These are phyloP conservation scores for Hippophae rhamnoides DNA, from an alignment of 306 rosid species.

Conservation along the genomic window DNA sequence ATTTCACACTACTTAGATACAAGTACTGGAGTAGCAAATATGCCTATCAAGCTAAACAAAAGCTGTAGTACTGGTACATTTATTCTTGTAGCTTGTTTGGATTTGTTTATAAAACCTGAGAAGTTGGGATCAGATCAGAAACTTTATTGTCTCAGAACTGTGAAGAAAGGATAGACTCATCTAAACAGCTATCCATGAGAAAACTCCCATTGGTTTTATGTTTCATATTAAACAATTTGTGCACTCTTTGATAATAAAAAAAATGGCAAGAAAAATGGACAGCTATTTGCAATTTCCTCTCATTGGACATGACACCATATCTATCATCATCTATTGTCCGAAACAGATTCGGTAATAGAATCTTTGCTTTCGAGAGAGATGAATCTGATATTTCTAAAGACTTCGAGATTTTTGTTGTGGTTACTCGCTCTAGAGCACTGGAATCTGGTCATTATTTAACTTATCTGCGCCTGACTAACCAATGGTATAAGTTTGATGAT, in stretches of 20 bases:
- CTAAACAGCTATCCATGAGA: slow-evolving; percentile 71
- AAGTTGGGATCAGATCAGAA: slow-evolving; percentile 96
- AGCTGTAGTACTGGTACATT: slow-evolving; percentile 26
- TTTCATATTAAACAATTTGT: slow-evolving; percentile 77
- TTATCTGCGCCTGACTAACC: slow-evolving; percentile 53
- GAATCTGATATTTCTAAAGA: slow-evolving; percentile 51
- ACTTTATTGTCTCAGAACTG: slow-evolving; percentile 63
- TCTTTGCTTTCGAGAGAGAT: slow-evolving; percentile 58
- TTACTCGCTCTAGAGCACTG: slow-evolving; percentile 71
- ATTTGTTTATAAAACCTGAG: slow-evolving; percentile 72
- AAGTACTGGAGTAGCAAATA: slow-evolving; percentile 29
- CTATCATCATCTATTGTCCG: slow-evolving; percentile 70
- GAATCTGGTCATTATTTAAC: slow-evolving; percentile 86
- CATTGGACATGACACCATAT: slow-evolving; percentile 77
- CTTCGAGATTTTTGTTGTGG: slow-evolving; percentile 72
- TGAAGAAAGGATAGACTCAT: slow-evolving; percentile 52
- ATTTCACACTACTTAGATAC: slow-evolving; percentile 67
- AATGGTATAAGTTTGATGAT: slow-evolving; percentile 82
- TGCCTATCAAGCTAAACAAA: slow-evolving; percentile 31
- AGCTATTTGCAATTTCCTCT: slow-evolving; percentile 65
- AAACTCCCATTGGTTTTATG: slow-evolving; percentile 75
- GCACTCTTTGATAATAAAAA: slow-evolving; percentile 57
- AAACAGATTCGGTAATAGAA: slow-evolving; percentile 74
- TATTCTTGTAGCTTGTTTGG: slow-evolving; percentile 66
- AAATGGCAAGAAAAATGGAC: slow-evolving; percentile 56